Evolutionary conservation across 2,329 filamentous ascomycete genomes (phyloP), one percentile per base, ranked within the genome.

Genomic region (Orbilia ellipsospora): DNA sequence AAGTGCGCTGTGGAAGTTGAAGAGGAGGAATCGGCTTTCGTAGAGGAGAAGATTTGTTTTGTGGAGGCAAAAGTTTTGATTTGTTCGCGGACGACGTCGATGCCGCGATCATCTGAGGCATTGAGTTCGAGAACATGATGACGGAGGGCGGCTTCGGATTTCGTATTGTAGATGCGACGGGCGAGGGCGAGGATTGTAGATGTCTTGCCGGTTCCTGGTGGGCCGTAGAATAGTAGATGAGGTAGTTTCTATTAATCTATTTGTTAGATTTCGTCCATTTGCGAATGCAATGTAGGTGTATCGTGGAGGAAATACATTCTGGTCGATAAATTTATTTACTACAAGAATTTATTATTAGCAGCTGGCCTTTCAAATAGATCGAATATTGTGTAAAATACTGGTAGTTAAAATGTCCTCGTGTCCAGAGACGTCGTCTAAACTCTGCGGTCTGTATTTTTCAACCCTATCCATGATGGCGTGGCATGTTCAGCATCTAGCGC

Each of bases 41-140:
- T 87, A 84, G 6, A 85, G 13, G 84, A 86, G 84, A 99, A 99
- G 80, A 99, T 99, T 82, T 99, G 95, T 83, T 96, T 97, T 6
- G 95, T 99, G 79, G 92, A 96, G 48, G 93, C 94, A 84, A 99
- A 99, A 0, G 95, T 99, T 87, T 98, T 99, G 88, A 99, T 99
- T 83, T 99, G 95, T 84, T 99, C 95, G 78, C 94, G 89, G 68
- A 99, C 95, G 1, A 99, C 95, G 78, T 99, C 95, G 82, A 99
- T 99, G 81, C 95, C 95, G 83, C 95, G 88, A 82, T 99, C 95
- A 81, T 99, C 95, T 57, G 93, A 97, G 48, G 95, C 95, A 82
- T 99, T 99, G 78, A 99, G 88, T 83, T 99, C 95, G 40, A 99
- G 88, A 16, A 99, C 95, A 93, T 99, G 98, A 83, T 99, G 95